These are phyloP conservation scores for Lecanicillium sp. DNA, from an alignment of 2,329 filamentous ascomycete genomes.

Conservation along the genomic window DNA sequence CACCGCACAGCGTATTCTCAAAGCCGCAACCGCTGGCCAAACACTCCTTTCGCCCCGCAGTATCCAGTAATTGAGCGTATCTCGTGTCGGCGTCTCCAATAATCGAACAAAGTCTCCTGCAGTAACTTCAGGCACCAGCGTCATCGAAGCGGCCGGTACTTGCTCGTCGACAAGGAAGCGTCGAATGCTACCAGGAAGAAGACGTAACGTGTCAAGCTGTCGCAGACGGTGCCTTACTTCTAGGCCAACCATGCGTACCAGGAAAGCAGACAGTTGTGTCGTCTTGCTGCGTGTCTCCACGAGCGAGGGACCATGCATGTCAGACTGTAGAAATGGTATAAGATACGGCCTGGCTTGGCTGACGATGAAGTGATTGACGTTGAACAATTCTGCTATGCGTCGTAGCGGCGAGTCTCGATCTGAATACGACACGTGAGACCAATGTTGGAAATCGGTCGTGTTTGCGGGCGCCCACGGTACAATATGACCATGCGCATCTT, in stretches of 20 bases:
- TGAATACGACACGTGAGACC: constrained; percentile 55
- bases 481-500: constrained; percentile 64
- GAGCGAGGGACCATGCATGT: constrained; percentile 67
- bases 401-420: constrained; percentile 58
- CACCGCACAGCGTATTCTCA: constrained; percentile 74
- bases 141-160: constrained; percentile 69
- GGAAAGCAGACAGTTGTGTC: constrained; percentile 47
- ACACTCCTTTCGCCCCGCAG: constrained; percentile 75
- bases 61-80: constrained; percentile 78
- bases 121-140: constrained; percentile 72
- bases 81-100: constrained; percentile 72
- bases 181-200: constrained; percentile 61
- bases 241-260: constrained; percentile 61
- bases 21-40: constrained; percentile 78
- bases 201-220: constrained; percentile 69
- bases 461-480: constrained; percentile 63
- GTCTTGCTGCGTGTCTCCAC: constrained; percentile 50
- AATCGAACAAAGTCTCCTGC: constrained; percentile 66
- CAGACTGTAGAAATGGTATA: constrained; percentile 73
- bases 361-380: constrained; percentile 92
- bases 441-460: constrained; percentile 56
- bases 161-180: constrained; percentile 77
- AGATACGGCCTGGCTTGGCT: constrained; percentile 87
- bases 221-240: constrained; percentile 74
- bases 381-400: constrained; percentile 75